Percentiles rank a stretch among this genome's conserved stretches.
Evolutionary conservation across 306 rosid genomes (phyloP).

Genomic region (Acacia confusa): DNA sequence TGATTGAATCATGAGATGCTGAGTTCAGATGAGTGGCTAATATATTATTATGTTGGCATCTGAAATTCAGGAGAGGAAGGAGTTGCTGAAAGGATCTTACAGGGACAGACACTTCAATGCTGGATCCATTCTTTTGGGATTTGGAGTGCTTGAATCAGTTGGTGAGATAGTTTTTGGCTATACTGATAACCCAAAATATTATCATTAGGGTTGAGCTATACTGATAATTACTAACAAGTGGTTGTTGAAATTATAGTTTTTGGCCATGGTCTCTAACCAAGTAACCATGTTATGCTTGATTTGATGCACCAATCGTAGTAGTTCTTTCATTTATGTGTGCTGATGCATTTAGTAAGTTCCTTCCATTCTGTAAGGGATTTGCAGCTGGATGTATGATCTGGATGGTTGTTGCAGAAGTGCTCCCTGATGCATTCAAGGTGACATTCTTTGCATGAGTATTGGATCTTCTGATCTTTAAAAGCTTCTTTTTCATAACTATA

Average conservation of each 20-base stretch:
- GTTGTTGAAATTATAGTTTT: slow-evolving; percentile 12
- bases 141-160: too few relatives aligned
- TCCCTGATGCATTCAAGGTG: slow-evolving; percentile 99
- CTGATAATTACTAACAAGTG: not conserved
- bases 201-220: slow-evolving; percentile 15
- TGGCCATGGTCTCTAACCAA: slow-evolving; percentile 20
- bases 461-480: not conserved
- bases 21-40: too few relatives aligned
- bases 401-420: slow-evolving; percentile 99
- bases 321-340: slow-evolving; percentile 98
- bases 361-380: slow-evolving; percentile 97
- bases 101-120: too few relatives aligned
- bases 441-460: slow-evolving; percentile 1
- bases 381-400: slow-evolving; percentile 99
- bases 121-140: too few relatives aligned
- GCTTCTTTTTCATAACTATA: not conserved
- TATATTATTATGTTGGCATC: too few relatives aligned
- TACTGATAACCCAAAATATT: too few relatives aligned
- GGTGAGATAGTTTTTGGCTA: too few relatives aligned
- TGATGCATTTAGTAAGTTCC: slow-evolving; percentile 91
- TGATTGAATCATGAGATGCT: too few relatives aligned
- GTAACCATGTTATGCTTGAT: slow-evolving; percentile 17
- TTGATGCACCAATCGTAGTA: slow-evolving; percentile 86
- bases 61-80: too few relatives aligned
- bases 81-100: too few relatives aligned